Base-by-base conservation (phyloP, 345 rosid genomes). In the Dovyalis caffra region DNA sequence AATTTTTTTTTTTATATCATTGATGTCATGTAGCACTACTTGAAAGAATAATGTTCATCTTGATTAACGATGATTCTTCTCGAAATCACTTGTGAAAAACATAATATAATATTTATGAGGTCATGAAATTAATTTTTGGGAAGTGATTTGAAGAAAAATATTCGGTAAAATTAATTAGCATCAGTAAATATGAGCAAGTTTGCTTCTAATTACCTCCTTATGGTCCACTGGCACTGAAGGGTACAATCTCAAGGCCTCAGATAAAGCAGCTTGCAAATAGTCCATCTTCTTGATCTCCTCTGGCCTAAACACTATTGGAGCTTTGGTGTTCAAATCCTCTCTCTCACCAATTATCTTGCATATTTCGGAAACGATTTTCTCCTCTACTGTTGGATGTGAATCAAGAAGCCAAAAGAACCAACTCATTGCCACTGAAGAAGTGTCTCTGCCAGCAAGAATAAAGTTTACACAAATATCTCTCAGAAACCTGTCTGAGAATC, bases 161-260 rank as follows among this genome's bases (percentile, higher is more conserved):
- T 20, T 49, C 23, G 6, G 20, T 20, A 18, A 20, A 49, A 49
- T 20, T 18, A 49, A n/a, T n/a, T n/a, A n/a, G n/a, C n/a, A n/a
- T n/a, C n/a, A n/a, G n/a, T n/a, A n/a, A n/a, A n/a, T n/a, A n/a
- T n/a, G n/a, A n/a, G n/a, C n/a, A n/a, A n/a, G n/a, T n/a, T n/a
- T n/a, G n/a, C n/a, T n/a, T n/a, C n/a, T 53, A n/a, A n/a, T 88
- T 86, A 95, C 99, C 97, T 95, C 98, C 75, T 95, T 95, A 86
- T 90, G 98, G 80, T 95, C 99, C 10, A 93, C 86, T 0, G 99
- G 99, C 23, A 95, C 99, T 0, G 99, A 95, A 83, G 99, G 99
- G 78, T 93, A 93, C 80, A 95, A 64, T 77, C 99, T 87, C 53
- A 95, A 87, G 78, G 97, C 86, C 79, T 95, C 99, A 21, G 99